Evolutionary conservation across 108 stramenopile species (phyloP), one percentile per base, ranked within the genome.

Genomic region (Conticribra guillardii): DNA sequence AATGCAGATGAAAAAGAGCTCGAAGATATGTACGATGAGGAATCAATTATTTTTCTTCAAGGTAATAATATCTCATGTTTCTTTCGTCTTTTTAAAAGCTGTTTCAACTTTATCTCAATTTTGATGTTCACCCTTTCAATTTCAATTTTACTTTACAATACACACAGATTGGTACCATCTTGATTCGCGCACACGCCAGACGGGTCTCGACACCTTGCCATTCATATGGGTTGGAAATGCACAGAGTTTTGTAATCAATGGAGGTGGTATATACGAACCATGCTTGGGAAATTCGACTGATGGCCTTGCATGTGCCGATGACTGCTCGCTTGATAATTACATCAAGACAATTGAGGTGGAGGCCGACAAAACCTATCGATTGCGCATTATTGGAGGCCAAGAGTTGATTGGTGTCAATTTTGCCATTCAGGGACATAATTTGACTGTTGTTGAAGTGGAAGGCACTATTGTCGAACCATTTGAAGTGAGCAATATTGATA

Each of bases 181-280:
- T 9, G 60, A 60, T 53, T 55, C 45, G 17, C 28, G 22, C 14
- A 33, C 24, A 15, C 73, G 53, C 18, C 54, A 57, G 0, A 61
- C 71, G 34, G 69, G 80, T 24, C 54, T 81, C 8, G 74, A 76
- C 21, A 54, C 59, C 19, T 48, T 44, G 22, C 80, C 80, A 11
- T 81, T 81, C 60, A 81, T 73, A 32, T 81, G 80, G 80, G 50
- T 81, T 17, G 80, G 80, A 21, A 51, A 81, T 72, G 65, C 80
- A 29, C 71, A 81, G 31, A 31, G 34, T 34, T 73, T 81, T 48
- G 24, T 76, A 22, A 81, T 81, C 49, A 81, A 81, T 41, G 80
- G 80, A 1, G 74, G 58, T 22, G 73, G 65, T 4, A 18, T 74
- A 0, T 74, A 30, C 48, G 33, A 32, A 18, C 67, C 58, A 4